Base-by-base conservation (phyloP, 495 filamentous ascomycete genomes). In the Copromyces sp. region DNA sequence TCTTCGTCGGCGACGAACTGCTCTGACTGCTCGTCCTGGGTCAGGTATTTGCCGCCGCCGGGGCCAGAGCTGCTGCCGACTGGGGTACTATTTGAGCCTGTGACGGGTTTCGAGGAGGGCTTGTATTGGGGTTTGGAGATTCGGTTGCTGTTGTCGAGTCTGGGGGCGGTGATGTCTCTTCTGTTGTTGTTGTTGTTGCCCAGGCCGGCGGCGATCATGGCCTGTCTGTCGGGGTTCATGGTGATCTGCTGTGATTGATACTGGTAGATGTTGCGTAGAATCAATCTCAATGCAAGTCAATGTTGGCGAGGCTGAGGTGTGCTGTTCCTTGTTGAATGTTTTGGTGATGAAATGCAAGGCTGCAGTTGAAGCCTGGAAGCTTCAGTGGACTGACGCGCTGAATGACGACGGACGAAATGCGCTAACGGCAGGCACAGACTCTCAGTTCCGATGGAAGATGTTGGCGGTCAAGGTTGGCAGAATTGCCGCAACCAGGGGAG, bases 1-100 rank as follows among this genome's bases (percentile, higher is more conserved):
- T 98, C 95, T 81, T 99, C 95, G 78, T 95, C 92, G 70, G 94
- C 90, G 32, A 99, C 91, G 88, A 96, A 99, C 76, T 90, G 85
- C 45, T 90, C 86, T 75, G 89, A 92, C 75, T 93, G 93, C 79
- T 94, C 90, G 70, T 93, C 92, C 71, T 84, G 82, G 5, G 81
- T 85, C 47, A 86, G 76, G 74, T 84, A 86, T 70, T 77, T 80
- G 39, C 78, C 77, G 12, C 75, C 70, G 35, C 72, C 75, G 69
- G 72, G 69, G 29, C 53, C 53, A 35, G 53, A 65, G 29, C 29
- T 65, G 29, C 14, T 65, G 14, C 53, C 53, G 29, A 65, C 53
- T 2, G 53, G 53, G 29, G 53, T 65, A 35, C 14, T 65, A 35
- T 65, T 65, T 35, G 53, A 65, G 44, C 70, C 73, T 12, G 71